Evolutionary conservation across 2,329 filamentous ascomycete species (phyloP), one percentile per base, ranked within the genome.

Genomic region (Neodidymelliopsis sp.): DNA sequence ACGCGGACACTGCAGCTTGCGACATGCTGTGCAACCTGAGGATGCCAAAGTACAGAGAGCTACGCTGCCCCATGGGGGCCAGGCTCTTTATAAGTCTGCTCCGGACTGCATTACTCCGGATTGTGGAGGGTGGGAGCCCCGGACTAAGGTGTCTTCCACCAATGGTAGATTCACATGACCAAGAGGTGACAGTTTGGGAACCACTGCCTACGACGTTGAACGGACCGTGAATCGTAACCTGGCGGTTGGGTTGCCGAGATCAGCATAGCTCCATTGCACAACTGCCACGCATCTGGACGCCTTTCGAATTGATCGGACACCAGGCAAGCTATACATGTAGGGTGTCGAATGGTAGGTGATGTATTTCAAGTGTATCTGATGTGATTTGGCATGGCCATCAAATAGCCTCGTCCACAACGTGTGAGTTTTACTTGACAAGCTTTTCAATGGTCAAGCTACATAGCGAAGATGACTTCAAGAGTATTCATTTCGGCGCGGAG

Each of bases 81-180:
- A 28, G 37, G 41, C 37, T 16, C 44, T 40, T 52, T 52, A 52
- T 52, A 52, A 37, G 41, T 12, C 2, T 46, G 41, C 41, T 46
- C 42, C 49, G 49, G 49, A 41, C 18, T 38, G 31, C 18, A 33
- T 46, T 52, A 38, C 42, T 46, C 49, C 42, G 49, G 42, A 52
- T 31, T 33, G 42, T 42, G 49, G 49, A 52, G 49, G 25, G 37
- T 46, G 48, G 42, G 42, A 46, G 36, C 49, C 49, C 49, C 49
- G 38, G 49, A 47, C 36, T 13, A 41, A 33, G 22, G 25, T 25
- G 33, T 18, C 24, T 16, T 37, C 37, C 25, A 25, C 49, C 49
- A 52, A 52, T 52, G 28, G 36, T 19, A 19, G 27, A 27, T 42
- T 41, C 33, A 41, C 28, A 42, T 52, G 36, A 41, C 31, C 38